These are phyloP conservation scores for Brassica carinata DNA, from an alignment of 345 rosid species.

Conservation along the genomic window DNA sequence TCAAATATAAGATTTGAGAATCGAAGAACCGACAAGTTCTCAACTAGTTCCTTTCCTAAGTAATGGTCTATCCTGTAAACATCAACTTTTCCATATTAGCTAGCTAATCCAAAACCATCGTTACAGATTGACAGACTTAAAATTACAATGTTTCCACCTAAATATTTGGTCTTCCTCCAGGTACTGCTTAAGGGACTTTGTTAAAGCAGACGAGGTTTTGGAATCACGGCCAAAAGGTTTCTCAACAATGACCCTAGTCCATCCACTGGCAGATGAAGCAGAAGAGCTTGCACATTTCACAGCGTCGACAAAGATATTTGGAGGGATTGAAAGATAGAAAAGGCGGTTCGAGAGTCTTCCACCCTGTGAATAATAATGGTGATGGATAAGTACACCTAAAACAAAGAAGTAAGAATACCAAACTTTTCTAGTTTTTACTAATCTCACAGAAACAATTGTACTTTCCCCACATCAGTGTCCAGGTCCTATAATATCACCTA, in stretches of 20 bases:
- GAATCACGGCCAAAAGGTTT: slow-evolving; percentile 99
- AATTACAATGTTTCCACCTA: slow-evolving; percentile 54
- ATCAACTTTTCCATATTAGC: slow-evolving; percentile 1
- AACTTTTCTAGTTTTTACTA: background rate
- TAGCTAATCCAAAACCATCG: slow-evolving; percentile 6
- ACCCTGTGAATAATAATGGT: slow-evolving; percentile 49
- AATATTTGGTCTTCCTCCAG: slow-evolving; percentile 92
- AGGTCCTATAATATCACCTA: slow-evolving; percentile 8
- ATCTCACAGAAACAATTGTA: background rate
- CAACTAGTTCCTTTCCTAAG: slow-evolving; percentile 97
- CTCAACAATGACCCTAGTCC: slow-evolving; percentile 99
- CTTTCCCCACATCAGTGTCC: background rate
- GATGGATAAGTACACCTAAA: slow-evolving; percentile 8
- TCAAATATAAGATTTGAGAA: slow-evolving; percentile 98
- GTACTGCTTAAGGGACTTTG: slow-evolving; percentile 79
- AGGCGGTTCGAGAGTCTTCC: slow-evolving; percentile 84
- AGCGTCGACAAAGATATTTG: slow-evolving; percentile 89
- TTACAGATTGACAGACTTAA: background rate
- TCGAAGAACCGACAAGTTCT: slow-evolving; percentile 93
- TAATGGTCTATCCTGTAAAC: slow-evolving; percentile 92
- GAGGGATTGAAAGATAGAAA: slow-evolving; percentile 91
- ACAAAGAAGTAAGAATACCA: background rate
- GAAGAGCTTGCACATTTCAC: slow-evolving; percentile 87
- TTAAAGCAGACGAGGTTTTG: slow-evolving; percentile 89
- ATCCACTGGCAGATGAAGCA: slow-evolving; percentile 88